Base-by-base conservation (phyloP, 345 rosid genomes). In the Eucalyptus pauciflora region DNA sequence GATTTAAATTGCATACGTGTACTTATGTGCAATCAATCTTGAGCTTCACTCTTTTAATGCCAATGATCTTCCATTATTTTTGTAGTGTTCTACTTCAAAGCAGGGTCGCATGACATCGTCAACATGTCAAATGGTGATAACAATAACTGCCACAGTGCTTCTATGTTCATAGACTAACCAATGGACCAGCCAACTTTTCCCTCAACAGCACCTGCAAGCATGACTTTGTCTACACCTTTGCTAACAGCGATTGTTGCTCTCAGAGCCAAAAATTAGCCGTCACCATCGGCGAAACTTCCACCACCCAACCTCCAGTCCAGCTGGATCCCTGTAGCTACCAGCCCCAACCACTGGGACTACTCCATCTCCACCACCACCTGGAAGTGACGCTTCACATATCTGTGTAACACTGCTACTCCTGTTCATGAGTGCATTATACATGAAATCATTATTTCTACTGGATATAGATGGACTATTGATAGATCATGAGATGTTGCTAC, bases 181-280 rank as follows among this genome's bases (percentile, higher is more conserved):
- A 56, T 1, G 6, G 13, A 56, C 62, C 62, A 8, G 0, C 62
- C 62, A 56, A 22, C 62, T 24, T 24, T 56, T 56, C 62, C 62
- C 62, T 56, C 62, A 0, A 24, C 3, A 0, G 1, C 1, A 18
- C 7, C 52, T 50, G 52, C 0, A 1, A 50, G 1, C 2, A 15
- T 50, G 1, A 5, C 3, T 50, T 15, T 6, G 1, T 50, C 52
- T 50, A 50, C 7, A 1, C 7, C 52, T 50, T 50, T 50, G 1
- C 52, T 50, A 50, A 50, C 52, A 50, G 52, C 7, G 7, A 50
- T 50, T 0, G 1, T 50, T 50, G 52, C 18, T 50, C 52, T 60
- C 1, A 60, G 4, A 4, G 67, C 67, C 31, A 60, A 12, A 60
- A 60, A 25, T 60, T 60, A 60, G 2, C 1, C 0, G 67, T 27